Conservation (phyloP, 2,329 filamentous ascomycete genomes). For the Pseudogymnoascus pannorum region DNA sequence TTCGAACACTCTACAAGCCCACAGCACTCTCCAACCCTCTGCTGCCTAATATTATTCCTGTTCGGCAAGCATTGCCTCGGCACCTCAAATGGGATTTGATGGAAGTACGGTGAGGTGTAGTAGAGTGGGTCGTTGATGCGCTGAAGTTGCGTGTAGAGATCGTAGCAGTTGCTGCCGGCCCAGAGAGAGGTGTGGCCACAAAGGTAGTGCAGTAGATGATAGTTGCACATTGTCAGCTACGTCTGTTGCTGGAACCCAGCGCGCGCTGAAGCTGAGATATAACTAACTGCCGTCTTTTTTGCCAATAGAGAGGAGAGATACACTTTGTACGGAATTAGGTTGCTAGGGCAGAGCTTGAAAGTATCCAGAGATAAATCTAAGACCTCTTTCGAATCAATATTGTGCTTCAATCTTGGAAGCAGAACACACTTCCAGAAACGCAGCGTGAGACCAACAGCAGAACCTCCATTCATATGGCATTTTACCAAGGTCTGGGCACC, state of each 20-base stretch:
- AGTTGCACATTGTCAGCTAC: slow-evolving; percentile 24
- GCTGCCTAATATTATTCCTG: slow-evolving; percentile 1
- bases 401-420: background rate
- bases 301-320: background rate
- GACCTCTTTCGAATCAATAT: background rate
- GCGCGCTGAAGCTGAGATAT: background rate
- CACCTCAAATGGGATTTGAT: slow-evolving; percentile 6
- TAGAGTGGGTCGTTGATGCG: slow-evolving; percentile 25
- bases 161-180: slow-evolving; percentile 25
- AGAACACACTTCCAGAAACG: background rate
- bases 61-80: slow-evolving; percentile 5
- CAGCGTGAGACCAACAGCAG: background rate
- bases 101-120: background rate
- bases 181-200: slow-evolving; percentile 26
- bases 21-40: background rate
- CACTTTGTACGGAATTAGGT: background rate
- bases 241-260: background rate
- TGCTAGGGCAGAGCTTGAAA: background rate
- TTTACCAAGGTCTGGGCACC: background rate
- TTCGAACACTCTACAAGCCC: slow-evolving; percentile 1
- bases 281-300: background rate
- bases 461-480: slow-evolving; percentile 5
- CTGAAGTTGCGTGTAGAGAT: slow-evolving; percentile 26
- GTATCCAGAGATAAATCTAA: background rate
- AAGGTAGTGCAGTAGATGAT: slow-evolving; percentile 21